A percentile compares a stretch with the other conserved stretches of the same genome.
These are phyloP conservation scores for Talaromyces pinophilus DNA, from an alignment of 2,329 filamentous ascomycete species.

Conservation along the genomic window DNA sequence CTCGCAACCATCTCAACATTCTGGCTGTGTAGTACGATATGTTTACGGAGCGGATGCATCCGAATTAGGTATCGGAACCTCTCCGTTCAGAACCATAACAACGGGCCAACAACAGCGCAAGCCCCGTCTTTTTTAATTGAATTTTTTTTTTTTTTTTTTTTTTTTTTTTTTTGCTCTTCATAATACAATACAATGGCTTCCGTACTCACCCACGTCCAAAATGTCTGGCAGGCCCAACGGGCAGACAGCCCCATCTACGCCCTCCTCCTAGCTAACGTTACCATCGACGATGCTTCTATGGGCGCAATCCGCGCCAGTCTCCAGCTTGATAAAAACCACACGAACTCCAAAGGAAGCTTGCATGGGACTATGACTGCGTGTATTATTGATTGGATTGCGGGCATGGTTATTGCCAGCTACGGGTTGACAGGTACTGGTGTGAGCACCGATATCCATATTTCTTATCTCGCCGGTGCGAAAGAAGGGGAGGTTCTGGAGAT, in stretches of 20 bases:
- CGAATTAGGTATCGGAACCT: neutral
- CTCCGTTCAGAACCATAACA: neutral
- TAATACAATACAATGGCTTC: neutral
- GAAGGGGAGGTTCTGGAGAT: neutral
- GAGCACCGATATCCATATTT: neutral
- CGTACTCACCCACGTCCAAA: neutral
- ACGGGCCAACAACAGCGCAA: neutral
- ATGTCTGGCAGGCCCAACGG: neutral
- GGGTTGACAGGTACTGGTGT: neutral
- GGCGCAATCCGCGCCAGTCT: neutral
- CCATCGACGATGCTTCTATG: neutral
- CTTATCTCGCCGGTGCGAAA: neutral
- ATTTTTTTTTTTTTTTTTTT: too few relatives aligned
- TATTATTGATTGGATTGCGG: neutral
- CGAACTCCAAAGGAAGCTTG: neutral
- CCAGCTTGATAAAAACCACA: neutral
- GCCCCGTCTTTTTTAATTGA: neutral
- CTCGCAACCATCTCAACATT: neutral
- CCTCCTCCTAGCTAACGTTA: neutral
- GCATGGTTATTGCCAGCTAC: neutral
- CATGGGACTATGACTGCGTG: neutral
- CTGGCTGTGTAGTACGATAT: neutral
- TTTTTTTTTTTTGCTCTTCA: neutral
- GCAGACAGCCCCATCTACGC: neutral
- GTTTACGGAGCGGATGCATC: neutral